A percentile compares a stretch with the other conserved stretches of the same genome.
phyloP scores from a whole-genome alignment of 176 grass and related monocot genomes.

The Eleusine indica region DNA sequence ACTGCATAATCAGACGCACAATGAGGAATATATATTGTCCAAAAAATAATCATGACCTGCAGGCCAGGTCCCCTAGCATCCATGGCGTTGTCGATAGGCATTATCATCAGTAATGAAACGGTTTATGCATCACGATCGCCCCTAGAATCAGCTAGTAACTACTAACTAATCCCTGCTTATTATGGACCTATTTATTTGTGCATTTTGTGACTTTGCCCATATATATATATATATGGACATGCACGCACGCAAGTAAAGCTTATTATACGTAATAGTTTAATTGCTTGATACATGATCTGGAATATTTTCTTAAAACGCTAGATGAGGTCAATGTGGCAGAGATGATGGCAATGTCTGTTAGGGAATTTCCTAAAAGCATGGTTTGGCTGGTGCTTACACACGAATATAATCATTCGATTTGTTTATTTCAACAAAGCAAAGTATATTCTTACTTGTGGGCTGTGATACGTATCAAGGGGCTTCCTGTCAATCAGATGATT shows the following conservation, averaged over 20 bases:
- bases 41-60: neutral
- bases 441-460: neutral
- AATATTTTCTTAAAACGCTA: neutral
- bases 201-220: neutral
- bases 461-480: neutral
- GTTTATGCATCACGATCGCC: neutral
- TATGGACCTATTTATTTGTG: neutral
- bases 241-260: neutral
- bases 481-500: neutral
- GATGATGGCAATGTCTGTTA: neutral
- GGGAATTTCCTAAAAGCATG: neutral
- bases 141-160: neutral
- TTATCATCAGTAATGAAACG: neutral
- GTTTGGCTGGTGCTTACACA: neutral
- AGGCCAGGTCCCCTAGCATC: neutral
- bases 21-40: neutral
- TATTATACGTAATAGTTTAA: neutral
- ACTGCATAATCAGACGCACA: neutral
- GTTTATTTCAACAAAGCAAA: neutral
- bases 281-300: neutral
- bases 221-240: slow-evolving; percentile 11
- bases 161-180: slow-evolving; percentile 8
- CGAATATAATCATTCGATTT: neutral
- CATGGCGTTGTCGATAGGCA: neutral
- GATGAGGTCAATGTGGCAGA: neutral